A percentile compares a stretch with the other conserved stretches of the same genome.
Evolutionary conservation across 2,329 filamentous ascomycete species (phyloP).

Genomic region (Trichophyton schoenleinii): DNA sequence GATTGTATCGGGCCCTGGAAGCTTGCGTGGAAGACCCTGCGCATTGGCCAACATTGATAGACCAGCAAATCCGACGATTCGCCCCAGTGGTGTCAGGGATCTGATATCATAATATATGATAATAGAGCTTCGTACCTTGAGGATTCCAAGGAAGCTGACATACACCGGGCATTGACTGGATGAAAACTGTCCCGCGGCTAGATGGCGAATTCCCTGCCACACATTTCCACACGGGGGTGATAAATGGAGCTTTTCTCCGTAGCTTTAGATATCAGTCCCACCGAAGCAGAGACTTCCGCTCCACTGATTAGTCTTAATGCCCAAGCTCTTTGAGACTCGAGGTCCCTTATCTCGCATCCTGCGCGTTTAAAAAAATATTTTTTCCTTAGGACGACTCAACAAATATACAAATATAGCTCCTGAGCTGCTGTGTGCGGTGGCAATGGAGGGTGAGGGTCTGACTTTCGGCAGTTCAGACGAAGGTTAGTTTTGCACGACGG

Average conservation of each 20-base stretch:
- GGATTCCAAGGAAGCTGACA: neutral
- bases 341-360: neutral
- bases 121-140: neutral
- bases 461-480: constrained; percentile 2
- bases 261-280: neutral
- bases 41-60: neutral
- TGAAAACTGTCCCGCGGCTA: neutral
- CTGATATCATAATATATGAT: constrained; percentile 2
- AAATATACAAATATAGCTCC: neutral
- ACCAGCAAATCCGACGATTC: neutral
- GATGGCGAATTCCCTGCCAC: neutral
- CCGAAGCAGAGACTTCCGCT: neutral
- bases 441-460: neutral
- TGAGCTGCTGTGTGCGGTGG: neutral
- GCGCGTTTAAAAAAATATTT: neutral
- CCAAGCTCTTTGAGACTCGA: neutral
- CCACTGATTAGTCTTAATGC: neutral
- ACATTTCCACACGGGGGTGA: neutral
- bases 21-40: neutral
- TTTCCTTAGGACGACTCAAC: neutral
- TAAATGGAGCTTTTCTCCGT: neutral
- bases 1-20: neutral
- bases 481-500: neutral
- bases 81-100: neutral
- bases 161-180: neutral